Base-by-base conservation (phyloP, 129 eudicot species). In the Erigeron canadensis region DNA sequence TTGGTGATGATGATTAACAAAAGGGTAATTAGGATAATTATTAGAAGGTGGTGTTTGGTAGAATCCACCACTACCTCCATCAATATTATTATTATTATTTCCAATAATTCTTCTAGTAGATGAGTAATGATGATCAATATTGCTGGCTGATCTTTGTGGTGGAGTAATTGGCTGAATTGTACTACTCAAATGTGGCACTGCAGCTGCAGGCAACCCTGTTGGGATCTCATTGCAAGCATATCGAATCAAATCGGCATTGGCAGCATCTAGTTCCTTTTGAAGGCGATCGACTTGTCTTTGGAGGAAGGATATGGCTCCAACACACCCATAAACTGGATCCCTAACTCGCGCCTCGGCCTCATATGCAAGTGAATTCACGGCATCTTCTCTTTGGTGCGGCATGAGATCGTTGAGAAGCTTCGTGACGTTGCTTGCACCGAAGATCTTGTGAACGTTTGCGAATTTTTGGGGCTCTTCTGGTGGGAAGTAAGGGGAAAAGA, bases 281-380 rank as follows among this genome's bases (percentile, higher is more conserved):
- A 92, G 89, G 37, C 85, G 77, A 10, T 92, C 95, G n/a, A 92
- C 88, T 45, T 89, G 95, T 57, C 91, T 73, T 68, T 92, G 96
- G 62, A 92, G 91, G 81, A 79, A 91, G 18, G 96, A 70, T 41
- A 91, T 91, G 67, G 89, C 91, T 2, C 95, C 96, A 40, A 89
- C 90, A 17, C 98, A 89, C 10, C 98, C 98, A 22, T 85, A 89
- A 23, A 92, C 96, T 0, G 98, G 98, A 70, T 92, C 96, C 37
- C 96, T 69, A 3, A 92, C 91, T 0, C 98, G 81, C 4, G 98
- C 98, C 74, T 92, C 98, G 8, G 98, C 98, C 78, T 92, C 98
- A 41, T 89, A 92, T 6, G 98, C 98, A 0, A 92, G 91, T 8
- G 98, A 89, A 68, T 78, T 89, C 45, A 89, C 98, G 0, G 96